A percentile compares a stretch with the other conserved stretches of the same genome.
phyloP scores from a whole-genome alignment of 1,284 basidiomycete species.

The Trichosporon inkin region DNA sequence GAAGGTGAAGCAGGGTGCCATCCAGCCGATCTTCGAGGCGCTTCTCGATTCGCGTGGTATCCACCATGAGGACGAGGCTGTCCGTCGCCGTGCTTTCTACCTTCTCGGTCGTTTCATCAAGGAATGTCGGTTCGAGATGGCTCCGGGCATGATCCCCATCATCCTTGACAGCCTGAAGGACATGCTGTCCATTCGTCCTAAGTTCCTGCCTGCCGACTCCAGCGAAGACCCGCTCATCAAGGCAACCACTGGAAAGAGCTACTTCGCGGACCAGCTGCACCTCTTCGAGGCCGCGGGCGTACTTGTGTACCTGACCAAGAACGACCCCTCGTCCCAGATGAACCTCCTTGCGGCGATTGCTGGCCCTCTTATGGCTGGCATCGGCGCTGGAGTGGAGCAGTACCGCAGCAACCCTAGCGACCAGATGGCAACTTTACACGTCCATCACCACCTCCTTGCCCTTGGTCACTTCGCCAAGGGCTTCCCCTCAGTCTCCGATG shows the following conservation, averaged over 20 bases:
- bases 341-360: conserved; percentile 70
- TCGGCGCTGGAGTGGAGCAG: conserved; percentile 63
- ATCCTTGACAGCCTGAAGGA: conserved; percentile 70
- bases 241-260: conserved; percentile 61
- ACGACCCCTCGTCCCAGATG: conserved; percentile 66
- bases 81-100: conserved; percentile 81
- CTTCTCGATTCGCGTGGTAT: conserved; percentile 83
- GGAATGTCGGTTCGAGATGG: conserved; percentile 75
- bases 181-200: conserved; percentile 53
- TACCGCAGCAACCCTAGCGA: conserved; percentile 38
- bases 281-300: conserved; percentile 90
- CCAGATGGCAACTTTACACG: conserved; percentile 66
- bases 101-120: conserved; percentile 91
- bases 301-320: conserved; percentile 67
- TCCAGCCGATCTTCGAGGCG: conserved; percentile 78
- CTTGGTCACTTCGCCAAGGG: conserved; percentile 94
- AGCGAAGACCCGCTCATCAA: conserved; percentile 63
- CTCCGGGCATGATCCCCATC: conserved; percentile 64
- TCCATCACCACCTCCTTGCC: conserved; percentile 95
- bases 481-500: conserved; percentile 80
- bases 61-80: conserved; percentile 68
- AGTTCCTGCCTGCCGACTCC: conserved; percentile 52
- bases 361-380: conserved; percentile 72
- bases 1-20: conserved; percentile 80
- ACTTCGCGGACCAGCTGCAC: conserved; percentile 90